Evolutionary conservation across 192 early-diverging fungal genomes (phyloP), one percentile per base, ranked within the genome.

Genomic region (Podila horticola): DNA sequence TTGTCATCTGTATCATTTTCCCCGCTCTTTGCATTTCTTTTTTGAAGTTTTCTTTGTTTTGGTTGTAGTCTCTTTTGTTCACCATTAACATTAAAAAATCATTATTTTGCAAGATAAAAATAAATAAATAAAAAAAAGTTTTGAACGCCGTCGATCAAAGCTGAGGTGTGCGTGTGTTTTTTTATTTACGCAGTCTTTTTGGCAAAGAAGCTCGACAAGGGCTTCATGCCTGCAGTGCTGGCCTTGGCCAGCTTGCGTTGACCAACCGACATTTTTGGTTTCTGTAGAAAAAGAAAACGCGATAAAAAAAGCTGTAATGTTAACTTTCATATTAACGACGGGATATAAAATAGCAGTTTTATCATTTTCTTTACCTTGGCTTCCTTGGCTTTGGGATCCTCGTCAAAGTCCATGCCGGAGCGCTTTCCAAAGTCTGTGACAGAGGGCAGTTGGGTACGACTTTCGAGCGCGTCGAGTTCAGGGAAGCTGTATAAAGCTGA

Each of bases 211-310:
- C 74, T 69, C 2, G 82, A 75, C 41, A 87, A 36, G 13, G 82
- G 79, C 65, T 85, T 83, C 86, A 87, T 87, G 31, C 86, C 86
- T 70, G 79, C 71, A 30, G 68, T 87, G 48, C 75, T 85, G 13
- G 82, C 86, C 70, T 87, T 87, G 69, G 82, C 86, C 26, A 87
- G 55, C 29, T 72, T 74, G 28, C 71, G 58, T 66, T 87, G 84
- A 30, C 83, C 82, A 15, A 59, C 67, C 7, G 86, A 74, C 71
- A 87, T 71, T 71, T 87, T 87, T 19, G 81, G 74, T 76, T 87
- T 87, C 84, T 86, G 62, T 57, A 26, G 8, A n/a, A 29, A 22
- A 19, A 63, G 5, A 34, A 61, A 58, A 6, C 5, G 28, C 11
- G n/a, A 26, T 4, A 38, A 17, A 20, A 52, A 22, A 30, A 31